Base-by-base conservation (phyloP, 176 grass and related monocot genomes). In the Phragmites australis region DNA sequence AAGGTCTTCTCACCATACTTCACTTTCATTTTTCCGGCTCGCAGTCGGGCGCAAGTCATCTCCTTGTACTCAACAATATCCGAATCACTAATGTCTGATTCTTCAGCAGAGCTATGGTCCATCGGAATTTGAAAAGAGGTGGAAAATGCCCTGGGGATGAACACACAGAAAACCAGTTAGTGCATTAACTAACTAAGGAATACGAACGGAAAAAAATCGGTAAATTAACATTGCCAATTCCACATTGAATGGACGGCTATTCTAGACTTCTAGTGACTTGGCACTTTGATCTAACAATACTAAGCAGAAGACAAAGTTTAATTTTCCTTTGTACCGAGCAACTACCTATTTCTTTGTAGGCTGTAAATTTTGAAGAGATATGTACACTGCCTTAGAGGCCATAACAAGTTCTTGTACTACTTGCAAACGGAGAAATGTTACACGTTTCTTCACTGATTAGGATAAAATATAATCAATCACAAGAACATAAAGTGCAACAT, bases 11-110 rank as follows among this genome's bases (percentile, higher is more conserved):
- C 77, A 8, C 74, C 85, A 65, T 68, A 70, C 69, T 79, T 79
- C 45, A 94, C 87, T 76, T 83, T 92, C 4, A 67, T 8, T 59
- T 79, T 74, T 56, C 80, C 68, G 1, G 74, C 75, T 69, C 47
- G 79, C 15, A 94, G 62, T 17, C 67, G 34, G 7, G 40, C 10
- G 21, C 76, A 92, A 31, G 53, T 71, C 68, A 88, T 81, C 17
- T 82, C 85, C 63, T 85, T 79, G 21, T 80, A 77, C 69, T 87
- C 83, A 6, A 70, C 54, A 21, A 94, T 90, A 8, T 97, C 94
- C 2, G 91, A 94, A 34, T 94, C 94, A 37, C 89, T 92, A 29
- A 94, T 42, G 1, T 92, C 91, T 64, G 87, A 90, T 42, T 88
- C 93, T 26, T 84, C 87, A 18, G 46, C 32, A 72, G 84, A 87